Base-by-base conservation (phyloP, 805 yeast species). In the Kuraishia molischiana region DNA sequence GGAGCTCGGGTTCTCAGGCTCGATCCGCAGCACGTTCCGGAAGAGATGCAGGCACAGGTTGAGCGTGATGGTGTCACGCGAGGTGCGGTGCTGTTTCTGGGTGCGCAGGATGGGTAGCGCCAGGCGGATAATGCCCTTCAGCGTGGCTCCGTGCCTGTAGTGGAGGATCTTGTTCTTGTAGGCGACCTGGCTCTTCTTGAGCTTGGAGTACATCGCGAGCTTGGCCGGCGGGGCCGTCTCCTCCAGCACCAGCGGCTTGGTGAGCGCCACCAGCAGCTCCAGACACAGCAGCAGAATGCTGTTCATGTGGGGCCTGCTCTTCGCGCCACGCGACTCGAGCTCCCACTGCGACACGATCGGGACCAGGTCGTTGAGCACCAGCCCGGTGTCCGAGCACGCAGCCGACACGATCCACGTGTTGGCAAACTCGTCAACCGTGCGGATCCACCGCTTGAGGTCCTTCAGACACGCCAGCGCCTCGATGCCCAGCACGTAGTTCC, bases 391-490 rank as follows among this genome's bases (percentile, higher is more conserved):
- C 4, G 86, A 83, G 44, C 94, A 80, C 1, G 95, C 95, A 36
- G 84, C 67, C 0, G 95, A 95, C 4, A 90, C 96, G 42, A 81
- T 86, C 67, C 77, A 79, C 13, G 79, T 66, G 38, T 74, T 67
- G 37, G 74, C 69, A 32, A 69, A 69, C 40, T 85, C 92, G 56
- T 90, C 97, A 34, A 85, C 89, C 1, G 81, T 67, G 46, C 76
- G 77, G 38, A 92, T 71, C 96, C 97, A 90, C 47, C 83, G 69
- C 53, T 85, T 86, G 43, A 92, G 58, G 58, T 92, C 98, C 47
- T 83, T 80, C 24, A 92, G 59, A 58, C 97, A 86, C 1, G 87
- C 87, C 39, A 74, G 55, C 2, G 95, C 94, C 51, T 90, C 97
- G 41, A 81, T 86, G 9, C 97, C 97, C 3, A 89, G 67, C 42